Evolutionary conservation across 2,329 filamentous ascomycete genomes (phyloP).

Genomic region (Fusarium udum): DNA sequence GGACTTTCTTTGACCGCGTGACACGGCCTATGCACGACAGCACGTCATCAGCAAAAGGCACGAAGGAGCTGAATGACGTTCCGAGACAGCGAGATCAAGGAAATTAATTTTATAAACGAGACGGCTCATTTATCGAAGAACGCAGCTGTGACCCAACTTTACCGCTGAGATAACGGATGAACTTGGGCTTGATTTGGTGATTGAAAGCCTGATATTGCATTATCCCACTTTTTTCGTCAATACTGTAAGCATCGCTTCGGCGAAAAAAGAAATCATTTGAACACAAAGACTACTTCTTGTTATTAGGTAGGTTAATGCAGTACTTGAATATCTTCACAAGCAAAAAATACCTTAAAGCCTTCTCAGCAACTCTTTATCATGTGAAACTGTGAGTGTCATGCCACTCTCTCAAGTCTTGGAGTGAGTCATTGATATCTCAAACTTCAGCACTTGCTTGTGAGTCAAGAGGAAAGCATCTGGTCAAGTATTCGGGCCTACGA

Average conservation of each 20-base stretch:
- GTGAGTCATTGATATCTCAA: slow-evolving; percentile 1
- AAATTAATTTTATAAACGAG: not conserved
- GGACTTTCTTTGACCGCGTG: not conserved
- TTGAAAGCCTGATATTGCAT: not conserved
- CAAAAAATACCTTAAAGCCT: not conserved
- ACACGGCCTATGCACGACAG: not conserved
- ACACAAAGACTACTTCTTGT: not conserved
- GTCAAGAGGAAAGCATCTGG: not conserved
- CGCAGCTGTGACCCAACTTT: not conserved
- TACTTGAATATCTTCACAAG: not conserved
- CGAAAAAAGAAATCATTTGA: not conserved
- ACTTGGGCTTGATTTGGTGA: not conserved
- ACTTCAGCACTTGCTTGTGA: not conserved
- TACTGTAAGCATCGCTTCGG: not conserved
- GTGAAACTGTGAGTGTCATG: not conserved
- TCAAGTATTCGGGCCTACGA: not conserved
- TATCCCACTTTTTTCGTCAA: not conserved
- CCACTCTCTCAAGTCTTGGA: not conserved
- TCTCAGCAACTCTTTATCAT: not conserved
- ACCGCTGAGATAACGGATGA: not conserved
- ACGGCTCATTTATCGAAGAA: too few species aligned
- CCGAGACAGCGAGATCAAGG: slow-evolving; percentile 3
- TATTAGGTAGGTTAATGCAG: not conserved
- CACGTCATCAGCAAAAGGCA: slow-evolving; percentile 23
- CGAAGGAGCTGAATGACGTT: not conserved